These are phyloP conservation scores for Trametes meyenii DNA, from an alignment of 768 basidiomycete species.

Conservation along the genomic window DNA sequence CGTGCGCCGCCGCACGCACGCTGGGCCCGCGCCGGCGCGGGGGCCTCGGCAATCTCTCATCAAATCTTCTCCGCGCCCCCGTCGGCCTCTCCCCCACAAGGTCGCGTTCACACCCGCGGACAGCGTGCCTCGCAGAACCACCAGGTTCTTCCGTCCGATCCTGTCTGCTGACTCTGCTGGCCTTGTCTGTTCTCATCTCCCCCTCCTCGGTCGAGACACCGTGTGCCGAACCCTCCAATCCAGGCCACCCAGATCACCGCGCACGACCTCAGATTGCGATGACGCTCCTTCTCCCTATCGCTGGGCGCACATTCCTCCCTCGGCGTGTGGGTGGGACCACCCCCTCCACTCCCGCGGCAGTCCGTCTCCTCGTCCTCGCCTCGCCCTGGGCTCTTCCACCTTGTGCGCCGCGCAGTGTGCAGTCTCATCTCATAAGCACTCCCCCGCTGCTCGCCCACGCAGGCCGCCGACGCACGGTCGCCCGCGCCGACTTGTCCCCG, in stretches of 20 bases:
- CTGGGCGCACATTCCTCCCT: conserved; percentile 8
- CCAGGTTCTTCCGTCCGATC: conserved; percentile 13
- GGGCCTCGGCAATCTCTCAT: conserved; percentile 16
- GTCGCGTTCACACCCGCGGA: conserved; percentile 19
- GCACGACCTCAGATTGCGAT: conserved; percentile 12
- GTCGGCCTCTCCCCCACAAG: not conserved
- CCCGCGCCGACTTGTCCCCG: not conserved
- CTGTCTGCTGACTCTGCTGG: conserved; percentile 19
- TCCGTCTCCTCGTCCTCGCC: not conserved
- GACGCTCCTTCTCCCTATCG: conserved; percentile 18
- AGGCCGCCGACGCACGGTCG: not conserved
- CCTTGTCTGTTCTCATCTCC: not conserved
- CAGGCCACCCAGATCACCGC: conserved; percentile 9
- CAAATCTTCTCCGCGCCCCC: conserved; percentile 15
- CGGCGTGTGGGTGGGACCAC: conserved; percentile 2
- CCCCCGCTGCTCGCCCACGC: not conserved
- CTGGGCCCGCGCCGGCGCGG: not conserved
- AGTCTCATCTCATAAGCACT: conserved; percentile 4
- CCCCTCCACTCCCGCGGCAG: conserved; percentile 1
- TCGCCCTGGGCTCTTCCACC: not conserved
- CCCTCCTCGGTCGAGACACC: conserved; percentile 21
- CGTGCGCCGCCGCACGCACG: not conserved
- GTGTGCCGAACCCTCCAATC: not conserved
- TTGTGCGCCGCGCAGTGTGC: not conserved
- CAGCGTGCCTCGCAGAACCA: conserved; percentile 21